These are phyloP conservation scores for Debaryomyces subglobosus DNA, from an alignment of 1,139 yeast genomes.

Conservation along the genomic window DNA sequence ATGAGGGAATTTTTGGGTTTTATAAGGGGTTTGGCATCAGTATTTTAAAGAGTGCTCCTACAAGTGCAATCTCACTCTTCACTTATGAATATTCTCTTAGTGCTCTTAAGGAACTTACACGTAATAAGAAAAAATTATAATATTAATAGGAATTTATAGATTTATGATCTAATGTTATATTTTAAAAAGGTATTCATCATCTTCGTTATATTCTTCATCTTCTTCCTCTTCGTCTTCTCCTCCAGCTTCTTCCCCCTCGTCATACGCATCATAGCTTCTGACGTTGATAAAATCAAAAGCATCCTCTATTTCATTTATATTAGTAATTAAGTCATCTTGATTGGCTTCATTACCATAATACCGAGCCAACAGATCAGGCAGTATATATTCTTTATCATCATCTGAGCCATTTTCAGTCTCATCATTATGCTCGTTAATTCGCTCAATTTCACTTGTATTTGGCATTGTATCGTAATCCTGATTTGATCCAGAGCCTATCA, in stretches of 20 bases:
- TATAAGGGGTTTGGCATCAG: slow-evolving; percentile 77
- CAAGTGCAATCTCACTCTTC: slow-evolving; percentile 78
- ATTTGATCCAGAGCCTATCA: slow-evolving; percentile 1
- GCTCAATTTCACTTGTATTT: neutral
- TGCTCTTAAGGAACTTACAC: slow-evolving; percentile 10
- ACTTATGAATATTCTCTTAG: slow-evolving; percentile 56
- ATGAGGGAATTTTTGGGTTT: slow-evolving; percentile 67
- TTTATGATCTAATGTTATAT: slow-evolving; percentile 13
- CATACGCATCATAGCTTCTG: slow-evolving; percentile 18
- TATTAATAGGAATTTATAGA: slow-evolving; percentile 1
- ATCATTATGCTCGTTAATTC: slow-evolving; percentile 9
- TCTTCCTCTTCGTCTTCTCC: slow-evolving; percentile 16
- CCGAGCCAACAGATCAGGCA: slow-evolving; percentile 45
- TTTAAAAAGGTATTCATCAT: slow-evolving; percentile 40
- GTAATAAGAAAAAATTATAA: slow-evolving; percentile 6
- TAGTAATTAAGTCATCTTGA: slow-evolving; percentile 21
- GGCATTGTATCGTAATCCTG: slow-evolving; percentile 1
- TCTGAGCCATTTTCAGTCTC: slow-evolving; percentile 22
- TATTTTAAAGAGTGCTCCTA: slow-evolving; percentile 76
- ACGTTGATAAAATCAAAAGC: slow-evolving; percentile 33
- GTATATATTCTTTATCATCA: slow-evolving; percentile 42
- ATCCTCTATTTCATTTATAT: slow-evolving; percentile 17
- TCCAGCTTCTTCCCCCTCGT: slow-evolving; percentile 17
- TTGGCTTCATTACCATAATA: slow-evolving; percentile 29
- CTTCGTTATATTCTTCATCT: slow-evolving; percentile 24